Conservation (phyloP, 1,139 yeast species). For the Kodamaea alishanica region DNA sequence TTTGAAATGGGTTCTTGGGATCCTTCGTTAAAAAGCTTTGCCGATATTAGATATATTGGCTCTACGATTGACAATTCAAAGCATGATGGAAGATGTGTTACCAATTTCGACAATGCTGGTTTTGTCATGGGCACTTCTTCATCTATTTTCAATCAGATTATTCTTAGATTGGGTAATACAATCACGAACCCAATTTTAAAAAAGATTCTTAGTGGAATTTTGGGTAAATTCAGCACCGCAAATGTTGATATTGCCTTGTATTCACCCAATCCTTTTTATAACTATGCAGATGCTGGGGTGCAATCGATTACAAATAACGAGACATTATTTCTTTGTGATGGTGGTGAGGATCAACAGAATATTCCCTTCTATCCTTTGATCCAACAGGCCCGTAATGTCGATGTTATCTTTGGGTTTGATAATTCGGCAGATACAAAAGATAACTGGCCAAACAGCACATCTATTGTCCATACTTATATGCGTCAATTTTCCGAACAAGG, state of each 20-base stretch:
- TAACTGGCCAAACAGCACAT: slow-evolving; percentile 76
- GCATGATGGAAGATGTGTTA: slow-evolving; percentile 38
- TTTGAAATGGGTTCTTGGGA: slow-evolving; percentile 48
- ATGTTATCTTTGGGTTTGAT: slow-evolving; percentile 78
- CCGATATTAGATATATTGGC: slow-evolving; percentile 34
- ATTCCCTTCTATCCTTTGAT: slow-evolving; percentile 76
- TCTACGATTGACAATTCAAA: slow-evolving; percentile 28
- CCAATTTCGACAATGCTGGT: slow-evolving; percentile 69
- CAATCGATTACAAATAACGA: slow-evolving; percentile 29
- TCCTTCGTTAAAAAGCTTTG: slow-evolving; percentile 31
- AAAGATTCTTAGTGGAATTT: slow-evolving; percentile 24
- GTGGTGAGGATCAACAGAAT: slow-evolving; percentile 81
- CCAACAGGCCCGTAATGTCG: slow-evolving; percentile 68
- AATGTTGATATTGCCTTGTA: slow-evolving; percentile 41
- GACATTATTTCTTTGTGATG: slow-evolving; percentile 71
- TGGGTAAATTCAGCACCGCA: slow-evolving; percentile 22
- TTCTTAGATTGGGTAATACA: slow-evolving; percentile 20
- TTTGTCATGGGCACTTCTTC: slow-evolving; percentile 73
- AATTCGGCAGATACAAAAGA: slow-evolving; percentile 74
- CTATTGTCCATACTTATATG: slow-evolving; percentile 53
- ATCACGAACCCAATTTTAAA: slow-evolving; percentile 23
- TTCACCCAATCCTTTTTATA: slow-evolving; percentile 39
- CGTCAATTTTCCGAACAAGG: slow-evolving; percentile 48
- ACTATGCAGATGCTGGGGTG: slow-evolving; percentile 13
- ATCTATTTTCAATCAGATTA: slow-evolving; percentile 52